Percentiles rank a stretch among this genome's conserved stretches.
Conservation (phyloP, 73 alveolate species). For the Uronychia setigera region DNA sequence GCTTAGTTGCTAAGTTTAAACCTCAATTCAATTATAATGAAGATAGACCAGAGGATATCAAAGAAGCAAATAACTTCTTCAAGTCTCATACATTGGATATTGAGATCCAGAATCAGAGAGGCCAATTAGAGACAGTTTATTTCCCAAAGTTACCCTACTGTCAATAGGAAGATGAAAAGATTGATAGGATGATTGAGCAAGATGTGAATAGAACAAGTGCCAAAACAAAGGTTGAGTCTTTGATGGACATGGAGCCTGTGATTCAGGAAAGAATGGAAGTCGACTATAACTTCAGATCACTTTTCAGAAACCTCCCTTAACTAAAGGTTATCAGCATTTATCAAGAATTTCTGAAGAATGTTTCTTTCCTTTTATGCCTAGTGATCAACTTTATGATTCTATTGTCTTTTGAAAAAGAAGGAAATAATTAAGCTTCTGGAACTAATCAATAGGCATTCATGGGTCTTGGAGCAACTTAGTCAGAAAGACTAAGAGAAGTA, state of each 20-base stretch:
- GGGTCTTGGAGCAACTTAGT: background rate
- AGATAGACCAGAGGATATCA: background rate
- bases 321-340: slow-evolving; percentile 15
- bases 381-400: slow-evolving; percentile 3
- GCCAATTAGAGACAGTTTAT: slow-evolving; percentile 10
- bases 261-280: slow-evolving; percentile 10
- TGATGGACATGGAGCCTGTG: slow-evolving; percentile 15
- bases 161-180: background rate
- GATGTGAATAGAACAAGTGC: slow-evolving; percentile 51
- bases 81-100: background rate
- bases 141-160: slow-evolving; percentile 45
- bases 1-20: background rate
- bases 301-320: slow-evolving; percentile 14
- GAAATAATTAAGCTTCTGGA: background rate
- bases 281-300: slow-evolving; percentile 6
- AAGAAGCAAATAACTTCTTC: background rate
- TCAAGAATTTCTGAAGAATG: slow-evolving; percentile 16
- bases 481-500: background rate
- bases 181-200: slow-evolving; percentile 12
- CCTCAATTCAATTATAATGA: background rate
- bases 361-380: slow-evolving; percentile 1
- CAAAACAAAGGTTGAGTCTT: slow-evolving; percentile 31
- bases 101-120: slow-evolving; percentile 11
- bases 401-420: background rate
- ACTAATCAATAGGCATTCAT: background rate